These are phyloP conservation scores for Meira nashicola DNA, from an alignment of 1,284 basidiomycete genomes.

Conservation along the genomic window DNA sequence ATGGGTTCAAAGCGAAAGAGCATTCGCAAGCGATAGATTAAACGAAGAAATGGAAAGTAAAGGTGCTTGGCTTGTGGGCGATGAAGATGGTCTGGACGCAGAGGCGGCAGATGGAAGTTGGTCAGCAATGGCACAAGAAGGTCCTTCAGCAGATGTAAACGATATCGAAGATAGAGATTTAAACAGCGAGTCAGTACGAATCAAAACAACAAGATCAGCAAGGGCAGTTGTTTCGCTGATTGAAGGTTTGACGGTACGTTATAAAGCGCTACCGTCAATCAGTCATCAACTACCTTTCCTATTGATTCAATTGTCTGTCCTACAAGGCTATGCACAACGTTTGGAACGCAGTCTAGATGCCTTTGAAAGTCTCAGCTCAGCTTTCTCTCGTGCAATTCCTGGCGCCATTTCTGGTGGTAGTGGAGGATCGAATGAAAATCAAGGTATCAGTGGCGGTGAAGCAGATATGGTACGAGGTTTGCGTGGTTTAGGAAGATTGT, in stretches of 20 bases:
- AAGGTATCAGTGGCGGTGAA: conserved; percentile 11
- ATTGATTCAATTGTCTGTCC: conserved; percentile 75
- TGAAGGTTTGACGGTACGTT: conserved; percentile 65
- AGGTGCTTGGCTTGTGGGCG: conserved; percentile 77
- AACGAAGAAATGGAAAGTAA: conserved; percentile 71
- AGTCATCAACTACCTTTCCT: conserved; percentile 77
- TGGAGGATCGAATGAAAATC: not conserved
- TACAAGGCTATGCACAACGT: conserved; percentile 71
- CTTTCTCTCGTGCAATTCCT: conserved; percentile 81
- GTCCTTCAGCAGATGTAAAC: not conserved
- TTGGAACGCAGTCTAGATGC: conserved; percentile 82
- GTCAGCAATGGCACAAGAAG: conserved; percentile 3
- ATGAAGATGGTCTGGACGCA: conserved; percentile 58
- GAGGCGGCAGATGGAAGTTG: conserved; percentile 6
- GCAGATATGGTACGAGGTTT: conserved; percentile 44
- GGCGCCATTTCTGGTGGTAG: conserved; percentile 58
- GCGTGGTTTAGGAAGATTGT: conserved; percentile 37
- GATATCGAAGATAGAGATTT: not conserved
- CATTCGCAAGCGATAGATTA: conserved; percentile 74
- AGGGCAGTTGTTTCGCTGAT: conserved; percentile 30
- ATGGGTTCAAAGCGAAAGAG: conserved; percentile 63
- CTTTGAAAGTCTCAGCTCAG: conserved; percentile 81
- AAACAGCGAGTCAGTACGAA: not conserved
- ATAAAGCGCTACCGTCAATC: conserved; percentile 74
- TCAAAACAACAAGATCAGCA: conserved; percentile 37